These are phyloP conservation scores for Begonia peltatifolia DNA, from an alignment of 306 rosid species.

Conservation along the genomic window DNA sequence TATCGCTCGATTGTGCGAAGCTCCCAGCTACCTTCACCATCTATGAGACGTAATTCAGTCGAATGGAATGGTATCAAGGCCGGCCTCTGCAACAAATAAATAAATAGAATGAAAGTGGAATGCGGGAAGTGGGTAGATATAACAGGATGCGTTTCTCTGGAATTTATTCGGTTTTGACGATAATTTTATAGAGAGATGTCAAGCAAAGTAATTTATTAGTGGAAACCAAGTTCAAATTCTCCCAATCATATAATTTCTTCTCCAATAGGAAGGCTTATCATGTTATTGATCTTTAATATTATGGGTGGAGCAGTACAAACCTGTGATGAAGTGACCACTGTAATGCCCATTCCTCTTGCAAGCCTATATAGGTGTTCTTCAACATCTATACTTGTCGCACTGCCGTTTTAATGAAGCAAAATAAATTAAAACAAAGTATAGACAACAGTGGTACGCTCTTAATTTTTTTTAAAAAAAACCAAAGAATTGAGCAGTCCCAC, in stretches of 20 bases:
- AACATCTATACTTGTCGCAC: constrained; percentile 95
- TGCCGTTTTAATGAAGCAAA: constrained; percentile 22
- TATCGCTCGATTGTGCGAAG: constrained; percentile 59
- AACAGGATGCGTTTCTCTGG: too few relatives aligned
- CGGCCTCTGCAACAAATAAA: constrained; percentile 54
- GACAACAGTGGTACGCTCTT: background rate
- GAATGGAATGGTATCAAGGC: constrained; percentile 89
- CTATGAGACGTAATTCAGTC: constrained; percentile 71
- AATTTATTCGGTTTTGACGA: too few relatives aligned
- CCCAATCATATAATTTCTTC: too few relatives aligned
- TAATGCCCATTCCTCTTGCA: constrained; percentile 73
- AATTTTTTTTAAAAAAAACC: background rate
- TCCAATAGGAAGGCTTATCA: too few relatives aligned
- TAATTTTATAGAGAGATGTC: too few relatives aligned
- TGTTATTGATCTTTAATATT: too few relatives aligned
- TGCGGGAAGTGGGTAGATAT: too few relatives aligned
- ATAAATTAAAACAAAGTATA: background rate
- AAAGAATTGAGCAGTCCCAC: constrained; percentile 16
- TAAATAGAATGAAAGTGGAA: constrained; percentile 4
- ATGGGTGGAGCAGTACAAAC: constrained; percentile 27
- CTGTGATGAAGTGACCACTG: constrained; percentile 90
- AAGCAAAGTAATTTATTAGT: too few relatives aligned
- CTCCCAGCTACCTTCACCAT: constrained; percentile 98
- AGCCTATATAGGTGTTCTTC: constrained; percentile 91
- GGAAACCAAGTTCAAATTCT: too few relatives aligned